Evolutionary conservation across 2,329 filamentous ascomycete genomes (phyloP), one percentile per base, ranked within the genome.

Genomic region (Colletotrichum lentis): DNA sequence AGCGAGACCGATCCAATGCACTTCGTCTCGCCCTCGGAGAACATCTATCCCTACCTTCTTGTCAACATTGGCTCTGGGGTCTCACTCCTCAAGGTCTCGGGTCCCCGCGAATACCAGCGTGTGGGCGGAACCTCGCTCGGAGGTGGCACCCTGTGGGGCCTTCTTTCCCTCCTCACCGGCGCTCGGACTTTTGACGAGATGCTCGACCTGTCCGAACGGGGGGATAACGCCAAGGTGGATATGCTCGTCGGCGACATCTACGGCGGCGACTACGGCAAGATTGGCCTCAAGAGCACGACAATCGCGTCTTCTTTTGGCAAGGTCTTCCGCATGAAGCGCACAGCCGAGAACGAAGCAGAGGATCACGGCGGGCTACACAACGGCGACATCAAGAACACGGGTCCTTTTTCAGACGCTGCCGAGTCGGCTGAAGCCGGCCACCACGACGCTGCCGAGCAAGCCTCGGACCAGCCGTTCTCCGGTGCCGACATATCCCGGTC

Each of bases 231-330:
- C 44, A 91, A 91, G 35, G 96, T 99, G 11, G 96, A 99, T 77
- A 94, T 99, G 90, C 85, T 99, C 20, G 96, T 99, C 0, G 96
- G 96, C 22, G 96, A 99, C 78, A 99, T 99, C 59, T 99, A 99
- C 79, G 96, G 96, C 66, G 92, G 92, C 71, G 95, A 96, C 73
- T 99, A 99, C 76, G 91, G 89, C 77, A 97, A 97, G 80, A 98
- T 99, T 67, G 96, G 96, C 0, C 85, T 99, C 55, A 98, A 97
- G 82, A 95, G 92, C 79, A 96, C 91, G 5, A 95, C 96, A 11
- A 99, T 99, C 74, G 96, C 96, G 5, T 96, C 92, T 73, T 97
- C 93, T 1, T 98, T 99, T 76, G 96, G 96, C 65, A 98, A 98
- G 77, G 95, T 99, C 11, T 96, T 98, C 77, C 92, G 92, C 71